Base-by-base conservation (phyloP, 176 grass and related monocot genomes). In the Oryza meyeriana region DNA sequence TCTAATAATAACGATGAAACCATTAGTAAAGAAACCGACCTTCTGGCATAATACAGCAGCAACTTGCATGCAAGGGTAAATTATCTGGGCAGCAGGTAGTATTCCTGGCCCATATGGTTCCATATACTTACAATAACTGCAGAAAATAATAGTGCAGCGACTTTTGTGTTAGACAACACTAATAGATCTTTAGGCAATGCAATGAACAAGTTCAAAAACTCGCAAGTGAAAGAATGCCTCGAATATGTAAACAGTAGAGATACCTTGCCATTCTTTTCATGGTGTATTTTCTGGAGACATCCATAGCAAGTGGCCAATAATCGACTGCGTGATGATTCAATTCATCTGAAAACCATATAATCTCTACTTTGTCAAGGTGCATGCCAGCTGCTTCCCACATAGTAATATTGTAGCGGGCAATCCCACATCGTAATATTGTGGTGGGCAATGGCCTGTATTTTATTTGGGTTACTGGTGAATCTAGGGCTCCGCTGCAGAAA, bases 21-120 rank as follows among this genome's bases (percentile, higher is more conserved):
- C 3, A n/a, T 32, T 59, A 59, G 58, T 75, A 75, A 33, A 75
- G 32, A 36, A 38, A 59, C 50, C 73, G 58, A 75, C 72, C 72
- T 58, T 76, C 73, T 76, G 50, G 32, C 52, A 76, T 76, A 76
- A 38, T 76, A 76, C 36, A 76, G 32, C 32, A 61, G 73, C 73
- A 76, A 76, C 52, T 2, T 76, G 31, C 52, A 61, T 76, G 73
- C 73, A 61, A 76, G 52, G 50, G 32, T 38, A 76, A 57, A 61
- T 59, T 35, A 76, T 76, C 52, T 76, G 31, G 36, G 73, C 73
- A 61, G 73, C 31, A 75, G 73, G 32, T 34, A 76, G 32, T 36
- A 2, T 13, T 61, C 26, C 10, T 76, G 73, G 52, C 32, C 52
- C 73, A 4, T 38, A 38, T 61, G 22, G 12, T 48, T 14, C 31